These are phyloP conservation scores for Xylariaceae sp. DNA, from an alignment of 2,329 filamentous ascomycete species.

Conservation along the genomic window DNA sequence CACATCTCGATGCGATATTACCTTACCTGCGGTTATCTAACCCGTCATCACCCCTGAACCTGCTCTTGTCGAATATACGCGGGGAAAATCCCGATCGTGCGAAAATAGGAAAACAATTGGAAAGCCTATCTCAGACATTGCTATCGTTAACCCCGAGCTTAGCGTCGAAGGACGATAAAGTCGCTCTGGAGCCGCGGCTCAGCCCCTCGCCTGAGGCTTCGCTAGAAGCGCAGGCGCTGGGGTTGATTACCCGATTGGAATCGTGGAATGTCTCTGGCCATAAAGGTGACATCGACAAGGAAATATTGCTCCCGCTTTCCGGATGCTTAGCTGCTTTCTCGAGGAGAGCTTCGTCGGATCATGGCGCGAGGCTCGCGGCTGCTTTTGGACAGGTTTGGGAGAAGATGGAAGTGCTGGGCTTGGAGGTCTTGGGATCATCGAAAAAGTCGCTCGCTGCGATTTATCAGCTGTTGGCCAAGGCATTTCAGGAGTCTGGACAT, in stretches of 20 bases:
- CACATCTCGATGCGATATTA: conserved; percentile 54
- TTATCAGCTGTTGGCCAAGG: conserved; percentile 50
- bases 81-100: conserved; percentile 42
- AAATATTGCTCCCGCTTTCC: conserved; percentile 61
- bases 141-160: conserved; percentile 64
- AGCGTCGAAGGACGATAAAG: conserved; percentile 57
- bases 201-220: conserved; percentile 54
- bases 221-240: conserved; percentile 61
- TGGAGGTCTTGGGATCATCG: conserved; percentile 36
- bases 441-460: conserved; percentile 45
- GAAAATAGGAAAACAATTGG: conserved; percentile 63
- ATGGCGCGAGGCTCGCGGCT: conserved; percentile 40
- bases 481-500: conserved; percentile 44
- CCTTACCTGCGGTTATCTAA: conserved; percentile 51
- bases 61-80: conserved; percentile 49
- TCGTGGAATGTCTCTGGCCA: conserved; percentile 65
- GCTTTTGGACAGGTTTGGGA: conserved; percentile 38
- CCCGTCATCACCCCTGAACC: conserved; percentile 53
- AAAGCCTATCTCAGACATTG: conserved; percentile 60
- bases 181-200: conserved; percentile 50
- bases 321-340: conserved; percentile 60
- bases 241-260: conserved; percentile 55
- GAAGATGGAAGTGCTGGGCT: conserved; percentile 36
- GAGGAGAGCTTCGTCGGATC: conserved; percentile 43
- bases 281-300: conserved; percentile 56